Percentiles rank a stretch among this genome's conserved stretches.
These are phyloP conservation scores for Colletotrichum endophyticum DNA, from an alignment of 2,329 filamentous ascomycete genomes.

Conservation along the genomic window DNA sequence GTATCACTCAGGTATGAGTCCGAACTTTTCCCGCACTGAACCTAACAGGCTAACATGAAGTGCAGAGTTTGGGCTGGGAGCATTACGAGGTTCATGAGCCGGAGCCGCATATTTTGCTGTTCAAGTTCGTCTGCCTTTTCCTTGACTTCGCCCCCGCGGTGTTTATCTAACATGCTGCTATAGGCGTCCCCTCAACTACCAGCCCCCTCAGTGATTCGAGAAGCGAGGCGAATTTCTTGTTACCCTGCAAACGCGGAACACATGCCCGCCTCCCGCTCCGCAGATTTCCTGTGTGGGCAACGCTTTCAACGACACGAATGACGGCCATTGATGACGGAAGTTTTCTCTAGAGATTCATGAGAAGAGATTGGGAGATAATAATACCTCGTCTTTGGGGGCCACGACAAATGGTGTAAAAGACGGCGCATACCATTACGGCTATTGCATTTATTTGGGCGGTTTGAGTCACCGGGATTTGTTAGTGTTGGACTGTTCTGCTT, in stretches of 20 bases:
- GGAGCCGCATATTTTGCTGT: conserved; percentile 96
- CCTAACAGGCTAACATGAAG: not conserved
- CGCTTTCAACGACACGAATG: conserved; percentile 20
- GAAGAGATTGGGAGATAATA: conserved; percentile 16
- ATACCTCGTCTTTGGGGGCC: conserved; percentile 18
- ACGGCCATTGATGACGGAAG: conserved; percentile 25
- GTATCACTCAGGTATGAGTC: conserved; percentile 88
- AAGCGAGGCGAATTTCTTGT: conserved; percentile 9
- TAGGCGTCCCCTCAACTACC: conserved; percentile 85
- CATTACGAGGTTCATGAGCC: conserved; percentile 99
- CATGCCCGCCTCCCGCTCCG: conserved; percentile 1
- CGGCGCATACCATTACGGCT: conserved; percentile 20
- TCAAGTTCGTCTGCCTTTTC: conserved; percentile 77
- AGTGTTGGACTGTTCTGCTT: conserved; percentile 17
- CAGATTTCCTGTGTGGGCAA: conserved; percentile 6
- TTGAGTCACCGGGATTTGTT: conserved; percentile 17
- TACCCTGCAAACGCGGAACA: conserved; percentile 14
- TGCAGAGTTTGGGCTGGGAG: conserved; percentile 95
- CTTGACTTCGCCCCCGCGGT: too few relatives aligned
- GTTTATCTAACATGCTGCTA: not conserved
- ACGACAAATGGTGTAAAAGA: conserved; percentile 12
- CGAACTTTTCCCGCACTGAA: not conserved
- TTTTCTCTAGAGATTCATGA: conserved; percentile 24
- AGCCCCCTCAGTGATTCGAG: conserved; percentile 64
- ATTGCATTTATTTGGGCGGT: conserved; percentile 21